Percentiles rank a stretch among this genome's conserved stretches.
Conservation (phyloP, 805 yeast genomes). For the Ogataea zsoltii region DNA sequence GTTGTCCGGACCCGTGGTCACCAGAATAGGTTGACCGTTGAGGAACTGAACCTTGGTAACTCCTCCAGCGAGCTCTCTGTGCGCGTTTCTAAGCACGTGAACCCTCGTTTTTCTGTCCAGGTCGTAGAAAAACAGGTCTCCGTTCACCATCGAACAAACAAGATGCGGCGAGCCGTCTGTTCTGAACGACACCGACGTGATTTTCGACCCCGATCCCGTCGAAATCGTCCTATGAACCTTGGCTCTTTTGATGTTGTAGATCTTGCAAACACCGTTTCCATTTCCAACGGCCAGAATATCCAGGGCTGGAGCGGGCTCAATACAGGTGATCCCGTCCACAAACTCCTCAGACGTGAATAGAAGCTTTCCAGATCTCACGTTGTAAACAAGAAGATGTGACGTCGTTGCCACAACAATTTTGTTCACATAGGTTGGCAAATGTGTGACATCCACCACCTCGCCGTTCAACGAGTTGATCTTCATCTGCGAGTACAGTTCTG, state of each 20-base stretch:
- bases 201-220: conserved; percentile 41
- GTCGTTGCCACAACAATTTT: conserved; percentile 84
- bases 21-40: conserved; percentile 88
- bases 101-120: conserved; percentile 69
- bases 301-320: conserved; percentile 83
- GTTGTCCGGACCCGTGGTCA: conserved; percentile 91
- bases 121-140: conserved; percentile 87
- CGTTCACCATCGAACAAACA: conserved; percentile 74
- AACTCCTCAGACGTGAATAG: conserved; percentile 53
- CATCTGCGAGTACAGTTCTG: conserved; percentile 69
- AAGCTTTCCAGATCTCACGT: conserved; percentile 74
- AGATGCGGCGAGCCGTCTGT: conserved; percentile 87
- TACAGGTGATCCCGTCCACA: conserved; percentile 59
- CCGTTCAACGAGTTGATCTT: conserved; percentile 65
- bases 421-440: conserved; percentile 90
- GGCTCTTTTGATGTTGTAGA: conserved; percentile 71
- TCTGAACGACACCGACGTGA: conserved; percentile 76
- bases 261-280: conserved; percentile 59
- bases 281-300: conserved; percentile 83
- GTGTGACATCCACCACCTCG: conserved; percentile 64
- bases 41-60: conserved; percentile 71
- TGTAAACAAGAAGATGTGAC: conserved; percentile 58
- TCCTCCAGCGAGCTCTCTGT: conserved; percentile 74
- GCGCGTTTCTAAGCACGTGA: conserved; percentile 73
- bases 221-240: conserved; percentile 52